Percentiles rank a stretch among this genome's conserved stretches.
These are phyloP conservation scores for Cladophialophora carrionii DNA, from an alignment of 2,329 filamentous ascomycete species.

Conservation along the genomic window DNA sequence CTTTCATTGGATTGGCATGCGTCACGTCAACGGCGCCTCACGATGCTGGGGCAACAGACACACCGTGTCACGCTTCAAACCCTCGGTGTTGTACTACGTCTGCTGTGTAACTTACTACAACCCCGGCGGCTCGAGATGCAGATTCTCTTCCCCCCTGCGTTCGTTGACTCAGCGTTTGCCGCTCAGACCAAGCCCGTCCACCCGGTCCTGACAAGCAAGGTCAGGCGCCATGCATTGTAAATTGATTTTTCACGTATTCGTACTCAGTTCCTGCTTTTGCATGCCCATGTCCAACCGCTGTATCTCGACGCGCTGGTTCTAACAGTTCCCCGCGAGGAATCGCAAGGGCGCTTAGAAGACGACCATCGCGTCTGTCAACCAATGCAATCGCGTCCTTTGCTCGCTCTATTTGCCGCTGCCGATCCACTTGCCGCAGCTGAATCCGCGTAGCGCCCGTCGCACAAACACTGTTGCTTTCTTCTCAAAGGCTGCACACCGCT, in stretches of 20 bases:
- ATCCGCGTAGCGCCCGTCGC: not conserved
- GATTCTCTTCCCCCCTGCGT: not conserved
- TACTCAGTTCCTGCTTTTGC: not conserved
- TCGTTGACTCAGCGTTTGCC: not conserved
- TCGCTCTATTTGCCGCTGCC: not conserved
- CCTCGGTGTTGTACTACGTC: not conserved
- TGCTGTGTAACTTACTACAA: not conserved
- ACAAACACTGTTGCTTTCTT: not conserved
- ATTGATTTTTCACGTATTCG: not conserved
- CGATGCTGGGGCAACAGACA: not conserved
- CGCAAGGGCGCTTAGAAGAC: not conserved
- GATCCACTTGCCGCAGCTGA: not conserved
- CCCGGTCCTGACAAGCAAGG: not conserved
- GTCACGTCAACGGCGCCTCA: not conserved
- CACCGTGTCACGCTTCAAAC: not conserved
- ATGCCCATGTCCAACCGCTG: not conserved
- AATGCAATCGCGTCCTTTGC: not conserved
- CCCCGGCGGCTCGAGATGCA: not conserved
- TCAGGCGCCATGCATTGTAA: not conserved
- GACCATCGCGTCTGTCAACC: not conserved
- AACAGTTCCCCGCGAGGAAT: not conserved
- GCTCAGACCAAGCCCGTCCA: not conserved
- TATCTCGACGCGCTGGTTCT: not conserved
- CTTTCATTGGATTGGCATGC: too few relatives aligned
- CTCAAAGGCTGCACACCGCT: conserved; percentile 11